Conservation (phyloP, 2,329 filamentous ascomycete species). For the Colletotrichum euphorbiae region DNA sequence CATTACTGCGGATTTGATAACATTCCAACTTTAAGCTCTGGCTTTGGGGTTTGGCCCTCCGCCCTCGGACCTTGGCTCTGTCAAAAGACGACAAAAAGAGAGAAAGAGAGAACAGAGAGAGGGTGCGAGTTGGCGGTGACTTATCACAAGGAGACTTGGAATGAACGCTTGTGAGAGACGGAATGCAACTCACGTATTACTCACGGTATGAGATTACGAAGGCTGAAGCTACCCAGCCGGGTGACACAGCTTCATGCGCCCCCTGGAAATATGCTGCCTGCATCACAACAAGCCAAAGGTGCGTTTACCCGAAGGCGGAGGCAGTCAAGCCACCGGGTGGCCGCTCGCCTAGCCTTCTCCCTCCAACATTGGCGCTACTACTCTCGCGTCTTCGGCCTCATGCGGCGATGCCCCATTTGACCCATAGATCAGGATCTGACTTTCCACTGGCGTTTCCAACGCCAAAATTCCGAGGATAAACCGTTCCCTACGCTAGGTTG, state of each 20-base stretch:
- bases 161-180: not conserved
- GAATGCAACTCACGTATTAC: constrained; percentile 15
- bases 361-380: constrained; percentile 13
- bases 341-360: constrained; percentile 16
- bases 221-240: constrained; percentile 3
- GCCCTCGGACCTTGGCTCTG: constrained; percentile 13
- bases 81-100: no score
- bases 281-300: not conserved
- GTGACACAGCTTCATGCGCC: no score
- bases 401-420: constrained; percentile 30
- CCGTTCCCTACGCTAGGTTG: constrained; percentile 16
- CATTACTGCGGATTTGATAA: constrained; percentile 13
- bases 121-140: constrained; percentile 2
- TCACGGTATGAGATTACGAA: not conserved
- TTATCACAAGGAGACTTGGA: constrained; percentile 5
- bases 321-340: constrained; percentile 34
- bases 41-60: constrained; percentile 8
- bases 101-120: no score
- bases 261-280: constrained; percentile 3
- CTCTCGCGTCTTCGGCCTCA: constrained; percentile 34
- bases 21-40: constrained; percentile 1
- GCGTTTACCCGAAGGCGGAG: constrained; percentile 24
- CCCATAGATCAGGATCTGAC: constrained; percentile 27
- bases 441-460: constrained; percentile 6
- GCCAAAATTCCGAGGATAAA: not conserved